A percentile compares a stretch with the other conserved stretches of the same genome.
These are phyloP conservation scores for Fusarium vanettenii DNA, from an alignment of 2,329 filamentous ascomycete genomes.

Conservation along the genomic window DNA sequence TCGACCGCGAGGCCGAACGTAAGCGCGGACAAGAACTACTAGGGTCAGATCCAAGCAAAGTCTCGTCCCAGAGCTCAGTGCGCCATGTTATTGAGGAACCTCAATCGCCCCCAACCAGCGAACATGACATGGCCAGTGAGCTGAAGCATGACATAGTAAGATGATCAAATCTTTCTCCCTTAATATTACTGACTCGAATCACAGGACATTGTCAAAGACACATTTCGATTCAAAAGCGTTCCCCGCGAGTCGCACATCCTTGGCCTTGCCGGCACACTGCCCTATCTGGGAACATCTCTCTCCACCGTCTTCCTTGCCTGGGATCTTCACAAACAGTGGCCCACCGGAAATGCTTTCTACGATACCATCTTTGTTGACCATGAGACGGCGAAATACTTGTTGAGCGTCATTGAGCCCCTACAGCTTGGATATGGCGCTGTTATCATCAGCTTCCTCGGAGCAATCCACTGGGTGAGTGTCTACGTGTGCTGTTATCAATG, in stretches of 20 bases:
- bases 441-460: conserved; percentile 93
- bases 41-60: conserved; percentile 67
- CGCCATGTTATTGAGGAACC: conserved; percentile 60
- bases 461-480: conserved; percentile 80
- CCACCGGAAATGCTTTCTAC: conserved; percentile 68
- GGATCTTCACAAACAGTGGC: conserved; percentile 78
- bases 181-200: background rate
- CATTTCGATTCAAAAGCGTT: conserved; percentile 72
- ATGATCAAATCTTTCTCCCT: conserved; percentile 7
- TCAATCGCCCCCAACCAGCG: conserved; percentile 3
- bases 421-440: conserved; percentile 93
- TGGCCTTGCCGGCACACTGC: conserved; percentile 82
- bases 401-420: conserved; percentile 83
- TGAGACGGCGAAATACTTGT: conserved; percentile 76
- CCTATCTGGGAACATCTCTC: conserved; percentile 86
- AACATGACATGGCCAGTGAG: conserved; percentile 47
- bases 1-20: conserved; percentile 68
- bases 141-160: conserved; percentile 68
- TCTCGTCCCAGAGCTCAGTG: conserved; percentile 68
- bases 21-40: conserved; percentile 66
- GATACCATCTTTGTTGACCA: conserved; percentile 70
- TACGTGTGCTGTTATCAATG: accelerated
- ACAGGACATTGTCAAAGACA: conserved; percentile 74
- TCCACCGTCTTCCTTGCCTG: conserved; percentile 86
- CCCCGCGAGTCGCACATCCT: conserved; percentile 76